Conservation (phyloP, 345 rosid species). For the Raphanus sativus region DNA sequence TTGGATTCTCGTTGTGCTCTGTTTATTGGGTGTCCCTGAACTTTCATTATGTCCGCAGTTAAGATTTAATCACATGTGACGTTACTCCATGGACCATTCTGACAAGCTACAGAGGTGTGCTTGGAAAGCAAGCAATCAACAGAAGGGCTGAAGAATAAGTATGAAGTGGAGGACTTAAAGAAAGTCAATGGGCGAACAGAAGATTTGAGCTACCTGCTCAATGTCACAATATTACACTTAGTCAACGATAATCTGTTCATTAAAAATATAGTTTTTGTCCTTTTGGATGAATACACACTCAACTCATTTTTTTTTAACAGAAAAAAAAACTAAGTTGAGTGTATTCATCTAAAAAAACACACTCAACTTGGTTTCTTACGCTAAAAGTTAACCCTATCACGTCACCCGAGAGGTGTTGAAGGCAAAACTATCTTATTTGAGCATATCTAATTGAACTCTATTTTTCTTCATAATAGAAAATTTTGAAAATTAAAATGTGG, state of each 20-base stretch:
- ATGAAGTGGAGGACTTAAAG: neutral
- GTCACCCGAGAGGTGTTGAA: neutral
- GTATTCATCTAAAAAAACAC: too few relatives aligned
- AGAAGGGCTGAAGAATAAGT: neutral
- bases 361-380: neutral
- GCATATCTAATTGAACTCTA: too few relatives aligned
- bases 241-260: too few relatives aligned
- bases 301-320: too few relatives aligned
- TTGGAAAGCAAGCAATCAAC: neutral
- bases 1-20: too few relatives aligned
- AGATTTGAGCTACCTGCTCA: too few relatives aligned
- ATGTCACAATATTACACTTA: too few relatives aligned
- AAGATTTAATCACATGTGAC: neutral
- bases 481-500: too few relatives aligned
- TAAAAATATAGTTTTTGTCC: too few relatives aligned
- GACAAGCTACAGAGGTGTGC: neutral
- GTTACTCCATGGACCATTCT: neutral
- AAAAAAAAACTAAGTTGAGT: too few relatives aligned
- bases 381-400: neutral
- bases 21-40: too few relatives aligned
- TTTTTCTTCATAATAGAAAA: too few relatives aligned
- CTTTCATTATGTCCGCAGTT: neutral
- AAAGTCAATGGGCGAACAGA: neutral
- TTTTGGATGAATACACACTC: neutral
- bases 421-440: neutral